phyloP scores from a whole-genome alignment of 2,329 filamentous ascomycete species.

The Botrytis sinoallii region DNA sequence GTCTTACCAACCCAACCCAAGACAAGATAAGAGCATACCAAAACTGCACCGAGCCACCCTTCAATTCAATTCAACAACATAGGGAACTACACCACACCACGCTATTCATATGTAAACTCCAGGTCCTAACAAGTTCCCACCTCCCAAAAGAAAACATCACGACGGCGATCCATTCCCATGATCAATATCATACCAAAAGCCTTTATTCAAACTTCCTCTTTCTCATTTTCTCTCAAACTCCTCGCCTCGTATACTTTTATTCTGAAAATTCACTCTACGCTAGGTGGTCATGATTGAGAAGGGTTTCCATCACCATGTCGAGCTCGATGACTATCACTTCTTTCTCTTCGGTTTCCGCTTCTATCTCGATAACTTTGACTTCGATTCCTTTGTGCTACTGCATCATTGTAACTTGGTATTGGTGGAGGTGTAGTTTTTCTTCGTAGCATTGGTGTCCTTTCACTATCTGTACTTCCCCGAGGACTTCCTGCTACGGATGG shows the following conservation, averaged over 20 bases:
- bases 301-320: conserved; percentile 20
- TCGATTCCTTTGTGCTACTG: conserved; percentile 34
- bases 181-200: conserved; percentile 9
- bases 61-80: conserved; percentile 10
- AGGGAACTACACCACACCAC: conserved; percentile 7
- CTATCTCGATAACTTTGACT: conserved; percentile 27
- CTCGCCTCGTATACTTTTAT: not conserved
- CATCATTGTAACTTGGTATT: conserved; percentile 39
- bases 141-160: not conserved
- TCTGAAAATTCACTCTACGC: not conserved
- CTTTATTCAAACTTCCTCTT: conserved; percentile 17
- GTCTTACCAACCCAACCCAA: not conserved
- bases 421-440: conserved; percentile 35
- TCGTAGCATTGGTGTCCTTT: conserved; percentile 51
- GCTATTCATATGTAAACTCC: conserved; percentile 16
- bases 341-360: conserved; percentile 22
- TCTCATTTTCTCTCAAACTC: not conserved
- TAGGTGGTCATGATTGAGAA: conserved; percentile 26
- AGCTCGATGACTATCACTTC: conserved; percentile 26
- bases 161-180: not conserved
- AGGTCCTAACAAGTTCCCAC: not conserved
- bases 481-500: conserved; percentile 49
- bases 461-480: conserved; percentile 50
- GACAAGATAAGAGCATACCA: conserved; percentile 2
- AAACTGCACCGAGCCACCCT: not conserved